Evolutionary conservation across 2,329 filamentous ascomycete genomes (phyloP).

Genomic region (Colletotrichum eleusines): DNA sequence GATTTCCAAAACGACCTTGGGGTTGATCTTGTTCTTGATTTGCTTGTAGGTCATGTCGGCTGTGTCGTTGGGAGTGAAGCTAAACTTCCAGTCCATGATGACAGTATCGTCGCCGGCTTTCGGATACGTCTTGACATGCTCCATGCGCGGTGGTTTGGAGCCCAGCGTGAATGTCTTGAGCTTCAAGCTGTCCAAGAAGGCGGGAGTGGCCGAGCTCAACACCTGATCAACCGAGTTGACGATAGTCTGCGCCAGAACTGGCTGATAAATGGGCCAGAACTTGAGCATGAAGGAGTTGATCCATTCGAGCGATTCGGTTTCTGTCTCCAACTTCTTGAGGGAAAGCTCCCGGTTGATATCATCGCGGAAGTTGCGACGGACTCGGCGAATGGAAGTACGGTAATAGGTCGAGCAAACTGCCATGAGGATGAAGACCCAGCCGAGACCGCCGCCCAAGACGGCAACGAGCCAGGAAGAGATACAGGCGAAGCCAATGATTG

Average conservation of each 20-base stretch:
- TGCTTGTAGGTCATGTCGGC: constrained; percentile 92
- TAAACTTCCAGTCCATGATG: constrained; percentile 99
- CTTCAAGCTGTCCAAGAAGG: constrained; percentile 92
- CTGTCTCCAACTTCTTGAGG: constrained; percentile 87
- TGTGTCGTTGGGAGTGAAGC: constrained; percentile 95
- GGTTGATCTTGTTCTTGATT: constrained; percentile 95
- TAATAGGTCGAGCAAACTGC: constrained; percentile 94
- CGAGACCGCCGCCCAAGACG: constrained; percentile 88
- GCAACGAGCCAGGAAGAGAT: constrained; percentile 91
- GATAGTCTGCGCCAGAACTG: constrained; percentile 90
- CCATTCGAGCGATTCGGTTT: constrained; percentile 95
- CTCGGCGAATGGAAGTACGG: constrained; percentile 91
- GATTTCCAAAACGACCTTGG: constrained; percentile 95
- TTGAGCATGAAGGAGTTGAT: constrained; percentile 99
- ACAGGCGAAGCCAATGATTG: constrained; percentile 93
- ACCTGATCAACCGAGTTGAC: constrained; percentile 97
- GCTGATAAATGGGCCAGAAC: constrained; percentile 99
- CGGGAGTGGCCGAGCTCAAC: constrained; percentile 89
- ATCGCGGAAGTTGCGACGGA: constrained; percentile 95
- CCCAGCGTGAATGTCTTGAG: constrained; percentile 95
- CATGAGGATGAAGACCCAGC: constrained; percentile 95
- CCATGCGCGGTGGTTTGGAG: constrained; percentile 93
- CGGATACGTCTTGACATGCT: constrained; percentile 98
- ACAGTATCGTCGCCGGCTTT: constrained; percentile 95
- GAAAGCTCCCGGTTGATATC: constrained; percentile 91